Conservation (phyloP, 495 filamentous ascomycete species). For the Hypoxylon lenormandii region DNA sequence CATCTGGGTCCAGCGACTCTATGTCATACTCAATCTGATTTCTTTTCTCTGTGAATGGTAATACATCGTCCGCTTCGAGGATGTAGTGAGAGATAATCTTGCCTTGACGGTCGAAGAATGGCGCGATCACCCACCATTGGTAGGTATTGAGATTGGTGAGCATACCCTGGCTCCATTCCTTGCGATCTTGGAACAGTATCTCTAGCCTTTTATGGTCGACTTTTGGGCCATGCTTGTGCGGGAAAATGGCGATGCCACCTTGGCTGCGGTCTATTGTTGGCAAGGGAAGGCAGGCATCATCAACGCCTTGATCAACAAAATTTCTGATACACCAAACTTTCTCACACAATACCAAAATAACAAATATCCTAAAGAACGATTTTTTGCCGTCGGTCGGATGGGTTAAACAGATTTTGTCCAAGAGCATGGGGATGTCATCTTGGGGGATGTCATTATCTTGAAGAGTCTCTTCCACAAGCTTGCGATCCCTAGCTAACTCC, state of each 20-base stretch:
- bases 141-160: not conserved
- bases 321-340: not conserved
- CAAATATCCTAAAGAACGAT: conserved; percentile 23
- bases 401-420: not conserved
- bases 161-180: not conserved
- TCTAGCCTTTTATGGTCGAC: not conserved
- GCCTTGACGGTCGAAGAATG: conserved; percentile 9
- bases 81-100: conserved; percentile 18
- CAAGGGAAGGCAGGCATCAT: conserved; percentile 31
- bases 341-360: conserved; percentile 20
- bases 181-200: conserved; percentile 1
- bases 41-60: conserved; percentile 19
- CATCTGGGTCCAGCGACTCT: conserved; percentile 13
- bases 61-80: conserved; percentile 12
- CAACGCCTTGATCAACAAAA: conserved; percentile 11
- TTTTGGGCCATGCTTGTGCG: not conserved
- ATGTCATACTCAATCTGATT: not conserved
- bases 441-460: not conserved
- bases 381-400: not conserved
- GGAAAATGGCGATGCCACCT: not conserved
- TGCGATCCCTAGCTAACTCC: conserved; percentile 1
- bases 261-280: conserved; percentile 6
- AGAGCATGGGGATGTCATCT: not conserved
- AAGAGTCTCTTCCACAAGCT: not conserved
- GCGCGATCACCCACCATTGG: conserved; percentile 31